phyloP scores from a whole-genome alignment of 2,329 filamentous ascomycete species.

The Diaporthe capsici region DNA sequence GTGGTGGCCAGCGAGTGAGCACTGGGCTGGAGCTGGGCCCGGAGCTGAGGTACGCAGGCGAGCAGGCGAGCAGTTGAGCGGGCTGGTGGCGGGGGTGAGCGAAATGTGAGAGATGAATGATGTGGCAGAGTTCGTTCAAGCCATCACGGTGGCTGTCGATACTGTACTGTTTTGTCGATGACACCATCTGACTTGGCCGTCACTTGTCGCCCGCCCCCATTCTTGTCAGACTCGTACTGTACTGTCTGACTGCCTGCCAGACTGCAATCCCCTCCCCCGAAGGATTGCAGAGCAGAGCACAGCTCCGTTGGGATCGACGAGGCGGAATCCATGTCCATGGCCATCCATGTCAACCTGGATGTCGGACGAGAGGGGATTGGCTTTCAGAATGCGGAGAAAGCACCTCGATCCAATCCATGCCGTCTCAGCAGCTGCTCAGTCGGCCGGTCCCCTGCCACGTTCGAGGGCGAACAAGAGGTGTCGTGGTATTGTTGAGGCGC shows the following conservation, averaged over 20 bases:
- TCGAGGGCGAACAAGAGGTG: background rate
- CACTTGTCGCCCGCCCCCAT: background rate
- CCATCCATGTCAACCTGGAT: conserved; percentile 11
- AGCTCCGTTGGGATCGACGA: conserved; percentile 17
- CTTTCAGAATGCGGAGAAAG: conserved; percentile 7
- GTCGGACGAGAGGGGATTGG: conserved; percentile 29
- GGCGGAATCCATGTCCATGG: conserved; percentile 4
- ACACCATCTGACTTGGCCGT: conserved; percentile 16
- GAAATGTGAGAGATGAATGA: background rate
- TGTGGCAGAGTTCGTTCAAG: conserved; percentile 7
- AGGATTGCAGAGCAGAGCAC: conserved; percentile 21
- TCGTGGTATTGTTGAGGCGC: background rate
- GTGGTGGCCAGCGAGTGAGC: background rate
- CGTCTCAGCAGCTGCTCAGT: background rate
- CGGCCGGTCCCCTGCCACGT: background rate
- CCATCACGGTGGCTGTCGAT: background rate
- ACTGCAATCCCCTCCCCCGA: background rate
- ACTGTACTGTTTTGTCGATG: background rate
- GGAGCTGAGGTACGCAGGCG: background rate
- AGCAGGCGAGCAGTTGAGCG: background rate
- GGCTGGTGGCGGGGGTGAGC: background rate
- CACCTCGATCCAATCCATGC: conserved; percentile 9
- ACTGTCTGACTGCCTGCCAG: background rate
- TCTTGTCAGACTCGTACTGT: conserved; percentile 19
- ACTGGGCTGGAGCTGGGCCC: background rate